These are phyloP conservation scores for Galerina sulciceps DNA, from an alignment of 768 basidiomycete species.

Conservation along the genomic window DNA sequence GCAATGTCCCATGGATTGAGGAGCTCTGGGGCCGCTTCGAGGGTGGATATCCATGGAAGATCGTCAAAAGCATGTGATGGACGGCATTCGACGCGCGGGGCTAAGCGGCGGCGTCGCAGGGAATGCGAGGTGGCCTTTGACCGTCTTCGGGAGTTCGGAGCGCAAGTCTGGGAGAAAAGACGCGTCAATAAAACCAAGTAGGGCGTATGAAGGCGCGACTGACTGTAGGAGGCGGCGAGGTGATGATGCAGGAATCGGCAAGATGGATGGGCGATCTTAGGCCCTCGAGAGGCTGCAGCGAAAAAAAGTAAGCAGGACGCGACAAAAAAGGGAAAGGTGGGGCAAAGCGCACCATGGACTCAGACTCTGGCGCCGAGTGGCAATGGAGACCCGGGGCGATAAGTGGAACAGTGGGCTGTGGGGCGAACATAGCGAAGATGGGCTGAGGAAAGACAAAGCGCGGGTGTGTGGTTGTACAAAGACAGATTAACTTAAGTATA, in stretches of 20 bases:
- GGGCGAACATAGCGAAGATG: constrained; percentile 20
- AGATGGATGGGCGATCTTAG: constrained; percentile 33
- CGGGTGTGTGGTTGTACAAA: constrained; percentile 8
- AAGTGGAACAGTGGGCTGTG: constrained; percentile 19
- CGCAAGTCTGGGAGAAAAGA: constrained; percentile 22
- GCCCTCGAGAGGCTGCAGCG: constrained; percentile 21
- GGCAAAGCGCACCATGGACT: constrained; percentile 11
- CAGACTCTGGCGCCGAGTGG: constrained; percentile 8
- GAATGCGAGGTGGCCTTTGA: constrained; percentile 30
- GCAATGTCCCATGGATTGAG: constrained; percentile 58
- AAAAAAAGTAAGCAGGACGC: neutral
- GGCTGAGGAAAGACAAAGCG: constrained; percentile 28
- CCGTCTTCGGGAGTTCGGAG: constrained; percentile 42
- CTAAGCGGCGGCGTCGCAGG: constrained; percentile 32
- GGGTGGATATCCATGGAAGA: constrained; percentile 69
- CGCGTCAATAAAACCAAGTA: constrained; percentile 14
- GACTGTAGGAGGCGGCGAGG: constrained; percentile 17
- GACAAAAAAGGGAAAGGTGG: neutral
- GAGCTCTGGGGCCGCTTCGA: constrained; percentile 50
- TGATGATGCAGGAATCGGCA: constrained; percentile 22
- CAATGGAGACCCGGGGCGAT: constrained; percentile 11
- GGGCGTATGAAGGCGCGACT: constrained; percentile 20
- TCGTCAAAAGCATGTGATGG: constrained; percentile 55
- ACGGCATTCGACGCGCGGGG: constrained; percentile 28
- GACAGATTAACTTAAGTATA: constrained; percentile 18